Base-by-base conservation (phyloP, 768 basidiomycete species). In the Daedaleopsis nitida region DNA sequence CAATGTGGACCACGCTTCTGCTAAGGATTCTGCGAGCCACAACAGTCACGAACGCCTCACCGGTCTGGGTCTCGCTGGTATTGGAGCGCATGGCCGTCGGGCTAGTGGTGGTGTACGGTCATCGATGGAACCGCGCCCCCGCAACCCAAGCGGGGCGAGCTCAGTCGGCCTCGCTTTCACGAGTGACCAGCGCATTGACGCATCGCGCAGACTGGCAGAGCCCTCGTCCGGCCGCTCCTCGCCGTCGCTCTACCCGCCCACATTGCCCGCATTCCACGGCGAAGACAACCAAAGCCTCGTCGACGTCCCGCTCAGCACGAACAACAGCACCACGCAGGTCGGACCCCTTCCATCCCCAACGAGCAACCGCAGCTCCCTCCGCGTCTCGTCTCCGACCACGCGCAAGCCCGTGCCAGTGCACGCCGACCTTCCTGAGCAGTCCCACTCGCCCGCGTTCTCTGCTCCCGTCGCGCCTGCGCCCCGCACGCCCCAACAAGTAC, bases 211-310 rank as follows among this genome's bases (percentile, higher is more conserved):
- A 23, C 44, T 27, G 48, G 14, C 34, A n/a, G 27, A 52, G 10
- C 39, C 62, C 23, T 47, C 62, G 9, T 63, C 62, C 43, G 62
- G 57, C 2, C 62, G 54, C 24, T 64, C 63, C 7, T 57, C 63
- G n/a, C 63, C 63, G 14, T 64, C 63, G 44, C 43, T 64, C 27
- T 64, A 64, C 52, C 63, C 63, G 45, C 63, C 63, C 16, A 57
- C 58, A 38, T 51, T 62, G 5, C 61, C 61, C 13, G 8, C 49
- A 37, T 39, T 57, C 5, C 37, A 43, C 9, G 38, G 54, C 24
- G 50, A 58, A 16, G 50, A 62, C 21, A 45, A 38, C 44, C 50
- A 48, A 14, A 54, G 53, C 35, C 57, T 59, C 37, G 50, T 63
- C 49, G 61, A 62, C 48, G 38, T 62, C 34, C 52, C 57, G 24